Evolutionary conservation across 495 filamentous ascomycete genomes (phyloP), one percentile per base, ranked within the genome.

Genomic region (Hypoxylon crocopeplum): DNA sequence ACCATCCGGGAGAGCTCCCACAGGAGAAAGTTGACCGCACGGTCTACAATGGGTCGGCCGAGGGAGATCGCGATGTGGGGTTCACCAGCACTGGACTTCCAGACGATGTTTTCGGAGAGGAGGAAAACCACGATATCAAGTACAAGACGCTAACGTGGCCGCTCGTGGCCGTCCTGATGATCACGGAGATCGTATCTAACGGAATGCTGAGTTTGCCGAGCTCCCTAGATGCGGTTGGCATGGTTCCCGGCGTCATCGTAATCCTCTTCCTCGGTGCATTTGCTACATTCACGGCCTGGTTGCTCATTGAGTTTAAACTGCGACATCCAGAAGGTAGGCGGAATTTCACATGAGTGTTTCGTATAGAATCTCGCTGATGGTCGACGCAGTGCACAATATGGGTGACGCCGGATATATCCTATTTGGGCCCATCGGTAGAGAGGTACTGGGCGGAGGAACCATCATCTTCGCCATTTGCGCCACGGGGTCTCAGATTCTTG

Each of bases 231-330:
- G 74, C 77, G 2, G 80, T 87, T 12, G 84, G 84, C 5, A 62
- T 87, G 30, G 75, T 85, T 3, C 83, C 84, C 6, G 82, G 82
- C 19, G 60, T 76, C 19, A 64, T 78, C 2, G 61, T 78, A 41
- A 75, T 79, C 36, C 21, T 75, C 10, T 70, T 70, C 30, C 59
- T 78, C 1, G 86, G 86, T 16, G 71, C 82, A 17, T 72, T 88
- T 12, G 80, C 86, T 6, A 86, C 81, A 10, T 91, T 88, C 64
- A 89, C 86, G 1, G 86, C 85, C 42, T 88, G 79, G 62, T 73
- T 88, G 17, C 82, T 90, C 41, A 84, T 84, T 3, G 82, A 89
- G 65, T 88, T 91, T 72, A 88, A 88, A 58, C 63, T 80, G 20
- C 72, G 68, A 32, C 82, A 86, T 48, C 66, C 67, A 1, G 48